Base-by-base conservation (phyloP, 148 eudicot genomes). In the Agrostemma githago region DNA sequence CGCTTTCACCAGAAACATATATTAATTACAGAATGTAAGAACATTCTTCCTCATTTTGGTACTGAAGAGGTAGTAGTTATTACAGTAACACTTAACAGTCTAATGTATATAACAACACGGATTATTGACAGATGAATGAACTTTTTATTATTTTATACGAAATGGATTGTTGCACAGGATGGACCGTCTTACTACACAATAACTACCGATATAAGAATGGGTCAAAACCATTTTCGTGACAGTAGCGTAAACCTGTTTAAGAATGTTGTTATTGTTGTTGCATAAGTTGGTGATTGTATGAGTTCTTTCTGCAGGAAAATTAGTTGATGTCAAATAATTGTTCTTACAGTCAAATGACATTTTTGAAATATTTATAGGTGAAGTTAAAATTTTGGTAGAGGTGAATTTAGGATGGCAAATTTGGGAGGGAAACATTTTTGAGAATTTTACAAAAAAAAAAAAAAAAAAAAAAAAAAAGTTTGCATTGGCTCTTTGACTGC, bases 1-100 rank as follows among this genome's bases (percentile, higher is more conserved):
- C 90, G 3, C 51, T 79, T 39, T 88, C 90, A 37, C 89, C 92
- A 0, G 82, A 82, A 20, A 48, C 61, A 42, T 20, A 72, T 21
- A 38, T n/a, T 21, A 78, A 15, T 74, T 42, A 66, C 56, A 39
- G 46, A 14, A 8, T 21, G 78, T 19, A 75, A 58, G 34, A 26
- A 26, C 34, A 26, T 21, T 2, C 65, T 61, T 21, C 65, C 65
- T 61, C 65, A 20, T 61, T 61, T 61, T 61, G 65, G 9, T 61
- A 21, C 65, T 20, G 15, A 20, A 59, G 10, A 17, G 34, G 57
- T 26, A 51, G 56, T 26, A 51, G 56, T 51, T n/a, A 21, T 51
- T 70, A 26, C 0, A 0, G 1, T 1, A 26, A 26, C 34, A 26
- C 1, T 26, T 26, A 70, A 54, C 61, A 21, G 58, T 70, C 17